Base-by-base conservation (phyloP, 2,329 filamentous ascomycete genomes). In the Juglanconis oblonga region DNA sequence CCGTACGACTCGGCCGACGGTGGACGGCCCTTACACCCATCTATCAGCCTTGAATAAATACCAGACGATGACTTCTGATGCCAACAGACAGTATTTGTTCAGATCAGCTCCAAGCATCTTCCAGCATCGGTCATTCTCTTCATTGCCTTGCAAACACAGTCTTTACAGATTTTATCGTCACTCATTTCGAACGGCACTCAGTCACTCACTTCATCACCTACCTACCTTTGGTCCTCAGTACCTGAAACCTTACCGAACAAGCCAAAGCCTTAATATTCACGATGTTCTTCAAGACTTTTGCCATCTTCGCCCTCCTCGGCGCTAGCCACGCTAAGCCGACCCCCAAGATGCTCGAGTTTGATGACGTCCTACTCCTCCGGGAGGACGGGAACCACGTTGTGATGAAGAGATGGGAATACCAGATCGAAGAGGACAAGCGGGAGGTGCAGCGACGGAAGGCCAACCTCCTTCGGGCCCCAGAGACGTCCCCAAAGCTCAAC, bases 311-410 rank as follows among this genome's bases (percentile, higher is more conserved):
- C 29, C 47, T 62, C 33, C n/a, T 62, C 38, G 59, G 51, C 52
- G 48, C 35, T 6, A 54, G 56, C 14, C 59, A 62, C 11, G 59
- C 59, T 13, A 8, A 14, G 38, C 52, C 52, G 9, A 11, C 59
- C 14, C 56, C 56, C 14, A 59, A n/a, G 17, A 33, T 56, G 9
- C 59, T 62, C 9, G 9, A 31, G 4, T 31, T 36, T 13, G 65
- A 71, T 59, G 69, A 71, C 24, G 60, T 70, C 55, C 58, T 72
- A 45, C 57, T 72, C 8, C 61, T 68, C n/a, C 64, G 64, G 5
- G 57, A 65, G 1, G 62, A 69, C 40, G 69, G 67, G 48, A 55
- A 62, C 17, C 59, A 67, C 24, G 60, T 65, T 17, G 57, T 71
- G 44, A 67, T 70, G 64, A 70, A 71, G 61, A 61, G 64, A n/a